Evolutionary conservation across 257 asterid species (phyloP).

Genomic region (Phtheirospermum japonicum): DNA sequence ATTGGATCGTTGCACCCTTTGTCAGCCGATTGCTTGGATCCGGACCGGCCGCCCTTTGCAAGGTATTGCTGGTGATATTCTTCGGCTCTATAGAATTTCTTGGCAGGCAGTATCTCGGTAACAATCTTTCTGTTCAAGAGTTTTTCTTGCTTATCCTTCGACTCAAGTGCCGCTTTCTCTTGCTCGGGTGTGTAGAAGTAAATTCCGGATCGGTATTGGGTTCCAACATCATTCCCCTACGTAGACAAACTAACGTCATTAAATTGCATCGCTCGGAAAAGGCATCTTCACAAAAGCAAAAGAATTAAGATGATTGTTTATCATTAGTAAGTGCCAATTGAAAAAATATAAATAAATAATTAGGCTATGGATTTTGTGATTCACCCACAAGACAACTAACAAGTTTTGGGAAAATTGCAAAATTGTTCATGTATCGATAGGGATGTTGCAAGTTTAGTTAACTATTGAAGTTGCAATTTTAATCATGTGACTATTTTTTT

Average conservation of each 20-base stretch:
- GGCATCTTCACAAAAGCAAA: too few species aligned
- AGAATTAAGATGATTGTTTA: too few species aligned
- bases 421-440: too few species aligned
- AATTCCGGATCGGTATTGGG: slow-evolving; percentile 76
- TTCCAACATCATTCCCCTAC: slow-evolving; percentile 86
- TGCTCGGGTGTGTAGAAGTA: slow-evolving; percentile 75
- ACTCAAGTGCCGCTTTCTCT: slow-evolving; percentile 64
- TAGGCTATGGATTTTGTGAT: too few species aligned
- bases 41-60: slow-evolving; percentile 69
- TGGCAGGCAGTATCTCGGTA: slow-evolving; percentile 69
- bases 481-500: too few species aligned
- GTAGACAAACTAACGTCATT: not conserved
- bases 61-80: slow-evolving; percentile 89
- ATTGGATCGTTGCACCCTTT: slow-evolving; percentile 83
- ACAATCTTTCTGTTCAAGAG: slow-evolving; percentile 57
- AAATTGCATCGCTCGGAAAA: not conserved
- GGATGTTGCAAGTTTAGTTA: too few species aligned
- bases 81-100: slow-evolving; percentile 80
- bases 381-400: too few species aligned
- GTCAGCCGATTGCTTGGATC: slow-evolving; percentile 55
- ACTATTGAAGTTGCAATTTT: too few species aligned
- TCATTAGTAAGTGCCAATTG: too few species aligned
- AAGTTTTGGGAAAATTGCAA: too few species aligned
- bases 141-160: slow-evolving; percentile 56
- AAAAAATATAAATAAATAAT: too few species aligned